Evolutionary conservation across 2,329 filamentous ascomycete species (phyloP).

Genomic region (Rutstroemia sp.): DNA sequence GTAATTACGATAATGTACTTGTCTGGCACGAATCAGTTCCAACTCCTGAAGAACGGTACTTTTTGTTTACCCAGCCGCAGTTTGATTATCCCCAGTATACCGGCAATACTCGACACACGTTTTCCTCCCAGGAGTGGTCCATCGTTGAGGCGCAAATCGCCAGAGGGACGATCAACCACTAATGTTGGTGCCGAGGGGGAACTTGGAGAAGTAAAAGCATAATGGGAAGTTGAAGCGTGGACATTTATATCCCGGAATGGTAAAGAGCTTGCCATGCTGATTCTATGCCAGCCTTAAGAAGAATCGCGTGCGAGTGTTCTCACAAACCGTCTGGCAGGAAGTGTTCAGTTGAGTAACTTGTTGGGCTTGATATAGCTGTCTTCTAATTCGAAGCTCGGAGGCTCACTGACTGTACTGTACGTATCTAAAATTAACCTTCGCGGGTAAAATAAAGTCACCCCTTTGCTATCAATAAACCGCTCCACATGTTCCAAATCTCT

Average conservation of each 20-base stretch:
- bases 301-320: neutral
- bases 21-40: constrained; percentile 40
- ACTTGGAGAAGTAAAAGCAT: constrained; percentile 94
- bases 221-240: constrained; percentile 83
- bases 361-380: constrained; percentile 7
- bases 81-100: constrained; percentile 90
- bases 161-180: constrained; percentile 84
- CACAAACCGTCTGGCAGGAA: neutral
- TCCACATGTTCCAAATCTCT: neutral
- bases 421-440: constrained; percentile 5
- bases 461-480: neutral
- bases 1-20: constrained; percentile 97
- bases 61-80: constrained; percentile 69
- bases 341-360: neutral
- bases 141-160: constrained; percentile 81
- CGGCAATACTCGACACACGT: constrained; percentile 87
- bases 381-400: constrained; percentile 5
- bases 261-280: constrained; percentile 42
- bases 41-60: neutral
- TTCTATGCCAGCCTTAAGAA: neutral
- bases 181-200: constrained; percentile 82
- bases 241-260: constrained; percentile 97
- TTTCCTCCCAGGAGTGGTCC: constrained; percentile 68
- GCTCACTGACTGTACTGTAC: neutral
- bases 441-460: neutral